Base-by-base conservation (phyloP, 495 filamentous ascomycete species). In the Hypoxylon intermedium region DNA sequence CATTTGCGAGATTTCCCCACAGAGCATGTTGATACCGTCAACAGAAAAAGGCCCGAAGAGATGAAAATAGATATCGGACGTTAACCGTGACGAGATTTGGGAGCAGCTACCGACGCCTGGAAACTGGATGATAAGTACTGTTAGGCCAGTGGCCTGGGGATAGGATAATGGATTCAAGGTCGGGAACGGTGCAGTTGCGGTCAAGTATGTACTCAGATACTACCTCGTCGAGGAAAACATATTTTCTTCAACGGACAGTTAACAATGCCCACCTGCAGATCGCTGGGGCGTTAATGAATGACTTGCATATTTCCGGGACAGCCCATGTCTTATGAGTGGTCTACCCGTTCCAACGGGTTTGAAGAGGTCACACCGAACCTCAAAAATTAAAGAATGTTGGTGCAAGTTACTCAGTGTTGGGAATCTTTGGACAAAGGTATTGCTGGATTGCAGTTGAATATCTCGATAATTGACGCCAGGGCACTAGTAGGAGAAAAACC, bases 31-130 rank as follows among this genome's bases (percentile, higher is more conserved):
- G 38, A 52, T 38, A 23, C 53, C 53, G 31, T 41, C 28, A 37
- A 53, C 26, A 63, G 30, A 44, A 63, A 58, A 63, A 63, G 33
- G 36, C 6, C 60, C 60, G 60, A 52, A 4, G 34, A 16, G 26
- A 42, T 26, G 7, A 26, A 34, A 15, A 33, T 42, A 16, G 38
- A 36, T 13, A 38, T 26, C 1, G 15, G 28, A 48, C 6, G 16
- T 48, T 16, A 45, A 58, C 54, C 11, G 60, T 63, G 60, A 63
- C 37, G 12, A 54, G 36, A 36, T n/a, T n/a, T n/a, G n/a, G n/a
- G n/a, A n/a, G 50, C 21, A 58, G 60, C 42, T 54, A 33, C 38
- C 47, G 42, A 28, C 60, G 53, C 58, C 16, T 3, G n/a, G 7
- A 46, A 45, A 44, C 30, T n/a, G 3, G 15, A n/a, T 34, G 18